Evolutionary conservation across 805 yeast species (phyloP).

Genomic region (Hanseniaspora nectarophila): DNA sequence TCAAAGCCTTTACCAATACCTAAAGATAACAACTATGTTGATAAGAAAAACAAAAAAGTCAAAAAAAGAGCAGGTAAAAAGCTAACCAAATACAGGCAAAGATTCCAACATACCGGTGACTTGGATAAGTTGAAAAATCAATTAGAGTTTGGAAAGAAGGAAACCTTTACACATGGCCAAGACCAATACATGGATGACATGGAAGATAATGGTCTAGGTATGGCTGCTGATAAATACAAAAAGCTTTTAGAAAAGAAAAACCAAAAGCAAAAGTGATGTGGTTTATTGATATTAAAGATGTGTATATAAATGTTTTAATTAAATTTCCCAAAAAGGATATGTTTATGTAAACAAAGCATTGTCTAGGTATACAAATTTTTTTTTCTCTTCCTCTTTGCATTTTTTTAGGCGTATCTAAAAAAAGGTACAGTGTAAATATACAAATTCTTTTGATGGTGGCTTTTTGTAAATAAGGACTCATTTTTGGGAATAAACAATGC

Average conservation of each 20-base stretch:
- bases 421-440: not conserved
- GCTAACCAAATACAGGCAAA: constrained; percentile 66
- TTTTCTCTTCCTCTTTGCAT: not conserved
- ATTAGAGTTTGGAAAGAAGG: constrained; percentile 69
- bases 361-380: not conserved
- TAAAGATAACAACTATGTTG: constrained; percentile 13
- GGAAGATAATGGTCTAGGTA: constrained; percentile 73
- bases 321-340: constrained; percentile 7
- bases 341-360: constrained; percentile 4
- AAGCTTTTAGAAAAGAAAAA: not conserved
- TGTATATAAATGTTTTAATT: not conserved
- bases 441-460: not conserved
- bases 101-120: constrained; percentile 62
- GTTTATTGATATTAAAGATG: not conserved
- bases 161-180: constrained; percentile 43
- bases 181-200: constrained; percentile 38
- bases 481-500: too few relatives aligned
- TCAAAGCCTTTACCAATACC: constrained; percentile 68
- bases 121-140: constrained; percentile 72
- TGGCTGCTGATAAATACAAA: constrained; percentile 32
- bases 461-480: not conserved
- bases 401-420: not conserved
- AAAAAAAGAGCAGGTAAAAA: constrained; percentile 81
- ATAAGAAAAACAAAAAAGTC: constrained; percentile 47
- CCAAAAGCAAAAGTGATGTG: not conserved